phyloP scores from a whole-genome alignment of 352 stramenopile genomes.

The Phytophthora quininea region DNA sequence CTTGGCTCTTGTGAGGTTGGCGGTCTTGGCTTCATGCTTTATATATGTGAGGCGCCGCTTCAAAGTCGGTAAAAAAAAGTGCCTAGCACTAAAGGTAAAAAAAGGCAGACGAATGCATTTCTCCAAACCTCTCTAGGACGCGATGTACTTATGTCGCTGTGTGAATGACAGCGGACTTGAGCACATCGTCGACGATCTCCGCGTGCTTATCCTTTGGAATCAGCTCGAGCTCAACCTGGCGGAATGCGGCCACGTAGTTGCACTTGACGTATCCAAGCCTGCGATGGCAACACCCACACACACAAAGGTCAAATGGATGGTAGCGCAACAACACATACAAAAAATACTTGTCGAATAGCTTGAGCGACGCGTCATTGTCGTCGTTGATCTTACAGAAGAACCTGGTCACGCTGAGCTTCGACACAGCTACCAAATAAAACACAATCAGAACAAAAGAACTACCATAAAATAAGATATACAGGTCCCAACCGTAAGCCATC shows the following conservation, averaged over 20 bases:
- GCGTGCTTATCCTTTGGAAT: constrained; percentile 46
- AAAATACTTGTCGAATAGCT: constrained; percentile 87
- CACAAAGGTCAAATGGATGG: neutral
- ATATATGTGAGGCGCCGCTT: no score
- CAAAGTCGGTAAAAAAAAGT: no score
- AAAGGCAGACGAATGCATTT: no score
- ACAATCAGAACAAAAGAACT: no score
- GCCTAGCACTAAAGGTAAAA: no score
- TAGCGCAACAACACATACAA: neutral
- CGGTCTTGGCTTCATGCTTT: no score
- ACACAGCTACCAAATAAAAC: constrained; percentile 43
- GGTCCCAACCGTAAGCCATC: constrained; percentile 90
- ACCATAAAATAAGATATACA: no score
- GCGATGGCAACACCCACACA: neutral
- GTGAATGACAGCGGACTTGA: constrained; percentile 43
- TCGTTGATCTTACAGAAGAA: constrained; percentile 97
- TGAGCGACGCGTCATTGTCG: constrained; percentile 85
- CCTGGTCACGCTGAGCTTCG: constrained; percentile 68
- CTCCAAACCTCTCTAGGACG: no score
- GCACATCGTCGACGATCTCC: constrained; percentile 48
- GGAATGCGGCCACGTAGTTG: constrained; percentile 87
- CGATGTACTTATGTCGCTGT: no score
- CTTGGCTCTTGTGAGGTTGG: no score
- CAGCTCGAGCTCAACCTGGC: constrained; percentile 82
- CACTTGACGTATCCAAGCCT: constrained; percentile 82